A percentile compares a stretch with the other conserved stretches of the same genome.
phyloP scores from a whole-genome alignment of 805 yeast species.

The Candida tibetensis region DNA sequence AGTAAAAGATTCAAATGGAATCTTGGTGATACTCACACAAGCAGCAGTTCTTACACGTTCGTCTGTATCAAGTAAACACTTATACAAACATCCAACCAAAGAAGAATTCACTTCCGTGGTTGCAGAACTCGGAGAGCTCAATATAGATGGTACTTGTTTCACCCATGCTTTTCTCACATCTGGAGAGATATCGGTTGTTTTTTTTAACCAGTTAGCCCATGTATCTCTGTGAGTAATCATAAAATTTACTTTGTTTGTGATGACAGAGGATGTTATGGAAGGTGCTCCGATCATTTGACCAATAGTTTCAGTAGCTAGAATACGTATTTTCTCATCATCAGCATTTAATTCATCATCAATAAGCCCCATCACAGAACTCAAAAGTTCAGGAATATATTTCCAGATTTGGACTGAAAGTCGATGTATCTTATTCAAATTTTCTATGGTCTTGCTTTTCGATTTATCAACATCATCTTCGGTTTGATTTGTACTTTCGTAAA shows the following conservation, averaged over 20 bases:
- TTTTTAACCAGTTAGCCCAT: slow-evolving; percentile 71
- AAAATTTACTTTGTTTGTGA: slow-evolving; percentile 54
- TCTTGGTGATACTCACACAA: slow-evolving; percentile 46
- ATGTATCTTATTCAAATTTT: slow-evolving; percentile 60
- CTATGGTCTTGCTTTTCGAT: slow-evolving; percentile 19
- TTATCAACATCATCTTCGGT: slow-evolving; percentile 18
- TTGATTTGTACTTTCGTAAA: slow-evolving; percentile 48
- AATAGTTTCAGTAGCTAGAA: slow-evolving; percentile 68
- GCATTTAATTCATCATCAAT: slow-evolving; percentile 79
- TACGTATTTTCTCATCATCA: slow-evolving; percentile 58
- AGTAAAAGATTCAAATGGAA: slow-evolving; percentile 48
- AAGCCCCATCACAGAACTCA: slow-evolving; percentile 72
- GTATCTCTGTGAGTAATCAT: slow-evolving; percentile 54
- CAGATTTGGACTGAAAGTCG: slow-evolving; percentile 64
- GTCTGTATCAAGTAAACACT: slow-evolving; percentile 72
- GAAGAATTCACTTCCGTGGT: slow-evolving; percentile 44
- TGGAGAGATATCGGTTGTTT: slow-evolving; percentile 66
- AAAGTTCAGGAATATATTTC: slow-evolving; percentile 72
- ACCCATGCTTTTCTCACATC: slow-evolving; percentile 71
- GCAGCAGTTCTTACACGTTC: slow-evolving; percentile 68
- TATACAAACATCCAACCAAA: slow-evolving; percentile 51
- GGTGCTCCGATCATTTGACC: slow-evolving; percentile 54
- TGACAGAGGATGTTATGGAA: slow-evolving; percentile 13
- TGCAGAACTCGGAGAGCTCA: slow-evolving; percentile 44
- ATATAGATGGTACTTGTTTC: slow-evolving; percentile 48